phyloP scores from a whole-genome alignment of 768 basidiomycete genomes.

The Termitomyces bulborhizus region DNA sequence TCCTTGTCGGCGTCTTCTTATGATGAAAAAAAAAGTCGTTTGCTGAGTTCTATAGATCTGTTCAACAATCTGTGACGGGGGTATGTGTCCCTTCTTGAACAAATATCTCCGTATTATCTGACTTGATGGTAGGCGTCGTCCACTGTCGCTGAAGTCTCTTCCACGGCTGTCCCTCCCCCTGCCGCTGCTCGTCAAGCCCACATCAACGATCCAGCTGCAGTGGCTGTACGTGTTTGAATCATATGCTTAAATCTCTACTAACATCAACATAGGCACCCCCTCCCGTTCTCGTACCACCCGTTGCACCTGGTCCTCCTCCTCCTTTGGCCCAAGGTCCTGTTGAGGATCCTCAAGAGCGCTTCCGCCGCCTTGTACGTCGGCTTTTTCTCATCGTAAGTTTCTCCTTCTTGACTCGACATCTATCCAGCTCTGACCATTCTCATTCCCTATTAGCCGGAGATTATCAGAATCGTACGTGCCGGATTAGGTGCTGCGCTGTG shows the following conservation, averaged over 20 bases:
- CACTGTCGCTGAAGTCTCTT: too few relatives aligned
- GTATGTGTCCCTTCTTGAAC: not conserved
- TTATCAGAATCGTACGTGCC: not conserved
- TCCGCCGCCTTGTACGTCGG: not conserved
- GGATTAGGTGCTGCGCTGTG: not conserved
- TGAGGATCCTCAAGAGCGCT: slow-evolving; percentile 7
- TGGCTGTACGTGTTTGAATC: not conserved
- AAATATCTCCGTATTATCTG: not conserved
- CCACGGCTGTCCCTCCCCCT: too few relatives aligned
- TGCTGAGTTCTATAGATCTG: not conserved
- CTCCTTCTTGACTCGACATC: not conserved
- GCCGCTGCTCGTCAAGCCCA: too few relatives aligned
- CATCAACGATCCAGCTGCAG: not conserved
- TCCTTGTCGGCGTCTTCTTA: not conserved
- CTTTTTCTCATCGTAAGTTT: not conserved
- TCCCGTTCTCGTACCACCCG: not conserved
- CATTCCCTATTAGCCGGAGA: not conserved
- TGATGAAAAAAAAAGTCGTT: not conserved
- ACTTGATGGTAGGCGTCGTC: not conserved
- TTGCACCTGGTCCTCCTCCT: not conserved
- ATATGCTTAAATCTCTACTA: not conserved
- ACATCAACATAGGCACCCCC: not conserved
- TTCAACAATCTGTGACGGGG: not conserved
- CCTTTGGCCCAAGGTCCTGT: slow-evolving; percentile 7
- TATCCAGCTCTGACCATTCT: not conserved